Base-by-base conservation (phyloP, 2,329 filamentous ascomycete species). In the Xylaria sp. region DNA sequence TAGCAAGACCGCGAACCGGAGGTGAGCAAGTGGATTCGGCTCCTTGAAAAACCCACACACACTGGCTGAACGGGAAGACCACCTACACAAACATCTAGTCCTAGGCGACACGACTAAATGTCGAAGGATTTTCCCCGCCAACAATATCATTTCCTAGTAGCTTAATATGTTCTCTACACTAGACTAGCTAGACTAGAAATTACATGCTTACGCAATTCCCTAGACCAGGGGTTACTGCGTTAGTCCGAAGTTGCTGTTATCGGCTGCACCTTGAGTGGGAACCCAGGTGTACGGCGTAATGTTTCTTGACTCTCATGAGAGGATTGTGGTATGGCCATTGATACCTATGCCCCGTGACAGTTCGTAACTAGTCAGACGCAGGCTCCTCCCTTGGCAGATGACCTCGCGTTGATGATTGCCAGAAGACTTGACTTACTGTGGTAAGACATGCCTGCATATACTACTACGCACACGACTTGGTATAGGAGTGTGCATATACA, bases 1-100 rank as follows among this genome's bases (percentile, higher is more conserved):
- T 61, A 31, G 58, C 58, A 37, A 61, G 52, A 49, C 54, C 57
- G 54, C 49, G 53, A 61, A 54, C 58, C 57, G 62, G 62, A 62
- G 54, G 62, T 58, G 25, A 64, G 49, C 33, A 55, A 43, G 58
- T 64, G 62, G 58, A 33, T 64, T 64, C 41, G 54, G 47, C 37
- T 53, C 37, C 47, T 58, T 21, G 23, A 31, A 48, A 35, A 58
- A 17, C 19, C 62, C 54, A 58, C 59, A 48, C 54, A 58, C 54
- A 51, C 43, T 33, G 41, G 51, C 27, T 49, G 41, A 54, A n/a
- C n/a, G 38, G 44, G 15, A 31, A 54, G 23, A 47, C 38, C 43
- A 47, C 41, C 17, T 21, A 53, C 17, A 49, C 41, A 25, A 27
- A 38, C 37, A 33, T 51, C 21, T 10, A 55, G 44, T 54, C 41